Percentiles rank a stretch among this genome's conserved stretches.
These are phyloP conservation scores for Corchorus olitorius DNA, from an alignment of 345 rosid species.

Conservation along the genomic window DNA sequence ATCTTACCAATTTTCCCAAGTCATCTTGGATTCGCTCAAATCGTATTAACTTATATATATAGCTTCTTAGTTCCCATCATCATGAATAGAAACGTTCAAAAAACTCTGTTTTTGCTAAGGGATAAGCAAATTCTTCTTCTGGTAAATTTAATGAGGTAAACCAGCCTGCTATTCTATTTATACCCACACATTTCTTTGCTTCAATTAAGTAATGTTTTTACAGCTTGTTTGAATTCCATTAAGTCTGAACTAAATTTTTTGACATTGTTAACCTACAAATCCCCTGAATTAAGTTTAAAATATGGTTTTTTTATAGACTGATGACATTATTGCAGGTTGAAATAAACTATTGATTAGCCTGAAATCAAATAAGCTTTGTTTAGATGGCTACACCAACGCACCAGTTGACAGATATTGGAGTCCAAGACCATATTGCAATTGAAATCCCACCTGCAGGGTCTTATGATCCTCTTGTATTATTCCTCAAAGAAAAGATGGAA, in stretches of 20 bases:
- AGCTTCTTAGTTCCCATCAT: no score
- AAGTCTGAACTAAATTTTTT: no score
- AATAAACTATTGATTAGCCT: background rate
- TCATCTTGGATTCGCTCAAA: conserved; percentile 32
- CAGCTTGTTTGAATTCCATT: no score
- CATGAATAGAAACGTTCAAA: background rate
- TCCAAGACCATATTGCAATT: conserved; percentile 30
- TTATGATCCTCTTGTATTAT: conserved; percentile 27
- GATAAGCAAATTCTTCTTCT: background rate
- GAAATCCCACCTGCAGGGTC: conserved; percentile 18
- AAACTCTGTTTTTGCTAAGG: background rate
- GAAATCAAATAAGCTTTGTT: conserved; percentile 10
- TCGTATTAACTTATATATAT: background rate
- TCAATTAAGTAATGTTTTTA: background rate
- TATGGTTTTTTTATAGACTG: no score
- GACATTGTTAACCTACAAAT: no score
- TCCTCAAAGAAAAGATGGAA: conserved; percentile 44
- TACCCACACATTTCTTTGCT: no score
- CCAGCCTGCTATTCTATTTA: background rate
- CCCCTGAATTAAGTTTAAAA: no score
- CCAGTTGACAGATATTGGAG: background rate
- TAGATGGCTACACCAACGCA: background rate
- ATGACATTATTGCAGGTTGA: background rate
- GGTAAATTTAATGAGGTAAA: background rate
- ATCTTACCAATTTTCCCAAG: conserved; percentile 30